phyloP scores from a whole-genome alignment of 768 basidiomycete species.

The Lyophyllum semitale region DNA sequence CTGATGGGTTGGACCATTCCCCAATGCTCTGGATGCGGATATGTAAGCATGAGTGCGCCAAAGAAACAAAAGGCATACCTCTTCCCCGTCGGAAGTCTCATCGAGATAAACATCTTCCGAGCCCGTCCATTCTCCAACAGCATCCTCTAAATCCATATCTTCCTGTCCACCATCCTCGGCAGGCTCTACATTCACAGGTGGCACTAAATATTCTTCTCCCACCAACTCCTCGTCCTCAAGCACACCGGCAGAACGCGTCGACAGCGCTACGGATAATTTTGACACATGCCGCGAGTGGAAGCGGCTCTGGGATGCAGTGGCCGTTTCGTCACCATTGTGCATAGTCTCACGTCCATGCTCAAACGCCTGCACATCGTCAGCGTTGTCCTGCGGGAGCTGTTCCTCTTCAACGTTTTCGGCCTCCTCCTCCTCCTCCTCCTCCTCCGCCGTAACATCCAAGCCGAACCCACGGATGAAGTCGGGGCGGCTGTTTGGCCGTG shows the following conservation, averaged over 20 bases:
- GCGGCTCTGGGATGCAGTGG: conserved; percentile 50
- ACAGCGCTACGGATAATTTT: conserved; percentile 65
- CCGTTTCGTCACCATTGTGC: conserved; percentile 35
- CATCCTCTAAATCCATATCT: conserved; percentile 33
- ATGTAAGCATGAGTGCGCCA: conserved; percentile 14
- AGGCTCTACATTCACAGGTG: not conserved
- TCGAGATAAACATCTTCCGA: conserved; percentile 67
- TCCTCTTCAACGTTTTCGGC: conserved; percentile 33
- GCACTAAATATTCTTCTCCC: conserved; percentile 18
- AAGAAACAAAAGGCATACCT: conserved; percentile 45
- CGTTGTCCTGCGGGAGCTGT: conserved; percentile 25
- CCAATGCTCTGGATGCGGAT: conserved; percentile 64
- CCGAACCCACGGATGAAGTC: conserved; percentile 84
- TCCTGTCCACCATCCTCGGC: conserved; percentile 19
- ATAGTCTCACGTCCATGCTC: conserved; percentile 27
- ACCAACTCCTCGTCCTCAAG: conserved; percentile 38
- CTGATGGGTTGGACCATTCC: conserved; percentile 90
- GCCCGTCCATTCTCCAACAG: conserved; percentile 79
- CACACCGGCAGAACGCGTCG: conserved; percentile 63
- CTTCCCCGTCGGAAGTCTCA: conserved; percentile 61
- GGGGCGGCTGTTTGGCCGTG: conserved; percentile 55
- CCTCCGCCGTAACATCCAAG: conserved; percentile 76
- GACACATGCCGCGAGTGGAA: conserved; percentile 74
- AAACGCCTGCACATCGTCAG: conserved; percentile 35
- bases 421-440: conserved; percentile 70